Base-by-base conservation (phyloP, 2,329 filamentous ascomycete species). In the Fusarium sp. region DNA sequence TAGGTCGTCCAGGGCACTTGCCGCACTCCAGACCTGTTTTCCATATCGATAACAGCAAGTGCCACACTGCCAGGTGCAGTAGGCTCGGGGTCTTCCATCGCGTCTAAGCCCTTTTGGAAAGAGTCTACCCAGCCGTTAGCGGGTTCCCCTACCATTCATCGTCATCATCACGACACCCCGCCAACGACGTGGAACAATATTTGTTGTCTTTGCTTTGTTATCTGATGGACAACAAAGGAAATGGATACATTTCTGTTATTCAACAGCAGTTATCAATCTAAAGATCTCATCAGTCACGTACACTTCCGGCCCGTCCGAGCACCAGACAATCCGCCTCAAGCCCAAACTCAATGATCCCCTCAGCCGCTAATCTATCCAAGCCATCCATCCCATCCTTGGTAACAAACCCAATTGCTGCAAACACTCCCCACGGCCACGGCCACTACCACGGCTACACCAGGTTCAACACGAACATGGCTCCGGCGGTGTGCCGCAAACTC, bases 401-500 rank as follows among this genome's bases (percentile, higher is more conserved):
- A 18, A 50, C 22, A 27, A 24, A 50, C 48, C 7, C 27, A 52
- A 31, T 69, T 71, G 76, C 63, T 77, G 74, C 70, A 77, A 78
- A 67, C 72, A 78, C 76, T 77, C 76, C 74, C 74, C 76, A 67
- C 56, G 65, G 59, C 57, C 74, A 69, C 71, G 64, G 58, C 37
- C 76, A 69, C 71, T 62, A 54, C 37, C 76, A 67, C 56, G 65
- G 56, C 62, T 77, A 69, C 71, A 66, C 62, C 61, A 64, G 35
- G 45, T 43, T 35, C 52, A 71, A 72, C 62, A 76, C 41, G 54
- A 74, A 65, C 64, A 76, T 69, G 69, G 56, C 64, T 67, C 73
- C 66, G 69, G 76, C 76, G 74, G 77, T 78, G 74, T 78, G 70
- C 67, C 69, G 67, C 73, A 73, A 70, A 68, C 70, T 65, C 65